These are phyloP conservation scores for Coemansia sp. DNA, from an alignment of 192 early-diverging fungal genomes.

Conservation along the genomic window DNA sequence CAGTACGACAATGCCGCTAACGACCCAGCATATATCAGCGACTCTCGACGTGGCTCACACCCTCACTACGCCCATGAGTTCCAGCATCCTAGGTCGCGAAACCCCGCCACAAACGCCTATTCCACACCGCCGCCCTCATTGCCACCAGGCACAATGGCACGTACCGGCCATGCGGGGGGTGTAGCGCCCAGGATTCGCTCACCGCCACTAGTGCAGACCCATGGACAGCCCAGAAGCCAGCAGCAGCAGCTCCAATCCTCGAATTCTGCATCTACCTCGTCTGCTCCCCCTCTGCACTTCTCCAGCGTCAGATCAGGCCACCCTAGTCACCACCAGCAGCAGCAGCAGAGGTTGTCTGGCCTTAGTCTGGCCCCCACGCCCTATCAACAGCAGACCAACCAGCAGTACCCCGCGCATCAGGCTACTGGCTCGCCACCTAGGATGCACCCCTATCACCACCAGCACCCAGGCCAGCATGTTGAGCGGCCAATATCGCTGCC, in stretches of 20 bases:
- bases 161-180: slow-evolving; percentile 3
- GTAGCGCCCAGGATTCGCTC: slow-evolving; percentile 18
- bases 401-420: slow-evolving; percentile 17
- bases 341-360: slow-evolving; percentile 8
- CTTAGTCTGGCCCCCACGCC: slow-evolving; percentile 1
- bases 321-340: slow-evolving; percentile 18
- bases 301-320: slow-evolving; percentile 1
- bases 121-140: slow-evolving; percentile 17
- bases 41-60: neutral
- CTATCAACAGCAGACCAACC: neutral
- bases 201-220: slow-evolving; percentile 2
- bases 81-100: slow-evolving; percentile 9
- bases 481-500: slow-evolving; percentile 22
- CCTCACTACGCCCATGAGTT: neutral
- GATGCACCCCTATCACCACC: slow-evolving; percentile 8
- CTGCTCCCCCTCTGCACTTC: slow-evolving; percentile 14
- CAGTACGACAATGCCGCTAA: neutral
- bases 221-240: slow-evolving; percentile 5
- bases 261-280: slow-evolving; percentile 24
- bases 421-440: slow-evolving; percentile 19
- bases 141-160: slow-evolving; percentile 12
- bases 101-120: slow-evolving; percentile 16
- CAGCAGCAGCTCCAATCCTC: slow-evolving; percentile 18
- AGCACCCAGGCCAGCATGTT: neutral
- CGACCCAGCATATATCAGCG: neutral